Evolutionary conservation across 2,329 filamentous ascomycete species (phyloP).

Genomic region (Paraphoma sp.): DNA sequence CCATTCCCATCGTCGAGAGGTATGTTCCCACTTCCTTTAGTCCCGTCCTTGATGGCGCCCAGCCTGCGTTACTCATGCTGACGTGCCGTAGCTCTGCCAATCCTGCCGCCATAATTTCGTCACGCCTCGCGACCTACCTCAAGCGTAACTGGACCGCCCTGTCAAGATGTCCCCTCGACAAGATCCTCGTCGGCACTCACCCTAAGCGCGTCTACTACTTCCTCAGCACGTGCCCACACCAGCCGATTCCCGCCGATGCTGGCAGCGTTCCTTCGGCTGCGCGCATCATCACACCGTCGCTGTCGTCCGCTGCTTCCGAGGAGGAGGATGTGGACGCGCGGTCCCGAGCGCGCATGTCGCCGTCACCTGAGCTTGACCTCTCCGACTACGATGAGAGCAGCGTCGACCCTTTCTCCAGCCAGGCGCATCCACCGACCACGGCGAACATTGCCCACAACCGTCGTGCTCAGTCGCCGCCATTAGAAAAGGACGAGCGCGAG

Average conservation of each 20-base stretch:
- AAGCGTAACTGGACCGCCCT: constrained; percentile 82
- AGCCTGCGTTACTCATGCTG: constrained; percentile 41
- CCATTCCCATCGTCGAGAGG: constrained; percentile 88
- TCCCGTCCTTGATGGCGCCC: constrained; percentile 15
- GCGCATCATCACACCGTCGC: constrained; percentile 80
- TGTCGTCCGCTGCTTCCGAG: constrained; percentile 81
- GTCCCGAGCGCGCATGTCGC: constrained; percentile 73
- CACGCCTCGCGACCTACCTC: constrained; percentile 85
- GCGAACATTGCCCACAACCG: constrained; percentile 63
- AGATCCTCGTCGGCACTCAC: constrained; percentile 90
- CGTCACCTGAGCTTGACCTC: constrained; percentile 91
- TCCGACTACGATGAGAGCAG: constrained; percentile 81
- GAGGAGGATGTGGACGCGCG: constrained; percentile 66
- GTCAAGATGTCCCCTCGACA: constrained; percentile 85
- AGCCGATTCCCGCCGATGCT: constrained; percentile 75
- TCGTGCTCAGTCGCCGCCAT: constrained; percentile 81
- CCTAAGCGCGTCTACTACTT: constrained; percentile 97
- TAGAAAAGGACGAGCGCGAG: constrained; percentile 94
- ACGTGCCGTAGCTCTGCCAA: constrained; percentile 79
- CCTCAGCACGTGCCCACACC: constrained; percentile 84
- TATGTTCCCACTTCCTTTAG: constrained; percentile 59
- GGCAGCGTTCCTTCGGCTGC: constrained; percentile 57
- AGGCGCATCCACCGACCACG: constrained; percentile 49
- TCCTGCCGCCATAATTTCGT: constrained; percentile 92
- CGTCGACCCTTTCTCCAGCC: constrained; percentile 64